Conservation (phyloP, 2,329 filamentous ascomycete genomes). For the Orbilia javanica region DNA sequence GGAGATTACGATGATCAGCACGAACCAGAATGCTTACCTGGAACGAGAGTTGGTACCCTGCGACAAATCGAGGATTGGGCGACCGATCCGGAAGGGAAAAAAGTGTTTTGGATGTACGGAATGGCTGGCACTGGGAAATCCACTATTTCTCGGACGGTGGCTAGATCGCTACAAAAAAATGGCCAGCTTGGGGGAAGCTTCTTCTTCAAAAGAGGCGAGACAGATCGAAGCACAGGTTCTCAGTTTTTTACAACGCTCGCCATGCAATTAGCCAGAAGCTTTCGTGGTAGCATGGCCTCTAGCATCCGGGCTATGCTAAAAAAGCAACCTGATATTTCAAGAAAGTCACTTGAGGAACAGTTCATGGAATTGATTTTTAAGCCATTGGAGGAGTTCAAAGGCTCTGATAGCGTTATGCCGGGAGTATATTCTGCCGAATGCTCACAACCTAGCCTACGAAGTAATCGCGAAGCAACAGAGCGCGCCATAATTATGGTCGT, state of each 20-base stretch:
- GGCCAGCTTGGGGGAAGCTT: constrained; percentile 12
- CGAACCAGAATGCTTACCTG: constrained; percentile 59
- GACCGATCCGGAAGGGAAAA: background rate
- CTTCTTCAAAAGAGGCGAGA: constrained; percentile 26
- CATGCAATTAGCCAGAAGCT: constrained; percentile 5
- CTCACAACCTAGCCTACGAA: too few species aligned
- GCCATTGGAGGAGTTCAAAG: too few species aligned
- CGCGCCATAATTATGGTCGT: constrained; percentile 62
- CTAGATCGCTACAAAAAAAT: background rate
- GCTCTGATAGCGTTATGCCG: too few species aligned
- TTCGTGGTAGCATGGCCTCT: background rate
- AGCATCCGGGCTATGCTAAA: constrained; percentile 5
- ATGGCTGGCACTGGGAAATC: constrained; percentile 61
- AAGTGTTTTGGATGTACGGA: constrained; percentile 61
- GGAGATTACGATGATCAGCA: constrained; percentile 59
- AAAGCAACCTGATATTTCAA: constrained; percentile 16
- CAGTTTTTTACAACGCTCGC: constrained; percentile 54
- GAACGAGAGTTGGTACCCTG: constrained; percentile 60
- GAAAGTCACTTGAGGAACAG: constrained; percentile 64
- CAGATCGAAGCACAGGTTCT: constrained; percentile 14
- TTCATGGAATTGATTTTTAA: constrained; percentile 66
- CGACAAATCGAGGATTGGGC: constrained; percentile 54
- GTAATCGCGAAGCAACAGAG: too few species aligned
- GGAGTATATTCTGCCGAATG: too few species aligned
- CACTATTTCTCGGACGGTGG: constrained; percentile 34